Evolutionary conservation across 257 asterid genomes (phyloP).

Genomic region (Penstemon newberryi): DNA sequence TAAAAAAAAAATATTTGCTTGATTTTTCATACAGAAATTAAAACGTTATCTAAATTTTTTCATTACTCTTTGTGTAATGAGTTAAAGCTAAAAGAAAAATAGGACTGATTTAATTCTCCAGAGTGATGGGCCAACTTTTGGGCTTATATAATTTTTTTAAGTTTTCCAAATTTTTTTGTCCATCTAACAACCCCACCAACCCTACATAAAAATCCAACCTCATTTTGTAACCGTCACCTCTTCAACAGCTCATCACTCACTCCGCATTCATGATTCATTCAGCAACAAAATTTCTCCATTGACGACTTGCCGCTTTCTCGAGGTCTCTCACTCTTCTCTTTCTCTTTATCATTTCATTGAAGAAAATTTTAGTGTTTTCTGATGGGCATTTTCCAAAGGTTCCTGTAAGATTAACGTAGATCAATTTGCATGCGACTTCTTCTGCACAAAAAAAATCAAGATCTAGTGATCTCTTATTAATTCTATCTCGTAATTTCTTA

Average conservation of each 20-base stretch:
- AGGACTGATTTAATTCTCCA: too few species aligned
- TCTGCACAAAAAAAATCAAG: too few species aligned
- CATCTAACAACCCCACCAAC: background rate
- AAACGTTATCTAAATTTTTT: too few species aligned
- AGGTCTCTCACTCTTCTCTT: background rate
- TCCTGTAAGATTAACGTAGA: too few species aligned
- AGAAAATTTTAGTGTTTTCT: background rate
- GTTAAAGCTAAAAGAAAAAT: too few species aligned
- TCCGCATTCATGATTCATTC: background rate
- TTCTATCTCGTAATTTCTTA: too few species aligned
- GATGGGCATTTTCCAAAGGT: background rate
- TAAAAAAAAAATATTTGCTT: too few species aligned
- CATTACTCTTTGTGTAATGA: too few species aligned
- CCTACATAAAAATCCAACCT: constrained; percentile 8
- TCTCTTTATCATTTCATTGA: background rate
- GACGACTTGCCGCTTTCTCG: background rate
- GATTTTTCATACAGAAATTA: too few species aligned
- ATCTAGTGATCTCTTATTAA: too few species aligned
- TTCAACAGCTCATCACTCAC: background rate
- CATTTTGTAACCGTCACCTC: background rate
- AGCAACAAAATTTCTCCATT: background rate
- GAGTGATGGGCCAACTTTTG: background rate
- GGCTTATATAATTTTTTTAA: background rate
- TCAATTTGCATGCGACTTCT: too few species aligned
- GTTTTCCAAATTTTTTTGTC: background rate